These are phyloP conservation scores for Lasiodiplodia gonubiensis DNA, from an alignment of 2,329 filamentous ascomycete genomes.

Conservation along the genomic window DNA sequence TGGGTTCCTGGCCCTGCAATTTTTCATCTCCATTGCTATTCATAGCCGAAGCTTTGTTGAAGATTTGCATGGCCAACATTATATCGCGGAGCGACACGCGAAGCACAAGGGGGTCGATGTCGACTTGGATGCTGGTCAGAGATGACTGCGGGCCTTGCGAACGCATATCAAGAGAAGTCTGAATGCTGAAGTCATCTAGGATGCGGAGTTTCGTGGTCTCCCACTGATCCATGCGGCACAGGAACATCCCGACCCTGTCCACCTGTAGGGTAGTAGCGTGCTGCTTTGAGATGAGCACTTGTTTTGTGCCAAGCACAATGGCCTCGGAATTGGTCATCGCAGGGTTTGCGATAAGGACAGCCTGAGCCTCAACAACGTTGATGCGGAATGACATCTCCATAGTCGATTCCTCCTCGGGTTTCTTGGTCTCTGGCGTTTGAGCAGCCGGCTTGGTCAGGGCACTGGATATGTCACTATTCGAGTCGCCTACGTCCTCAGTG, in stretches of 20 bases:
- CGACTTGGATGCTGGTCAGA: slow-evolving; percentile 79
- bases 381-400: slow-evolving; percentile 87
- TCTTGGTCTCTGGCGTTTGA: slow-evolving; percentile 36
- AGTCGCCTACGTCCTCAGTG: slow-evolving; percentile 42
- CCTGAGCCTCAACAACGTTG: slow-evolving; percentile 93
- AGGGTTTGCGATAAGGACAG: slow-evolving; percentile 95
- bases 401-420: slow-evolving; percentile 44
- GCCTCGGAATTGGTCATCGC: slow-evolving; percentile 89
- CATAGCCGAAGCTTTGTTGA: slow-evolving; percentile 87
- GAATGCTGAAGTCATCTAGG: slow-evolving; percentile 93
- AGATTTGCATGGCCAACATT: slow-evolving; percentile 87
- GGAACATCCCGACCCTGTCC: slow-evolving; percentile 94
- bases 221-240: slow-evolving; percentile 98
- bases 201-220: slow-evolving; percentile 89
- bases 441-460: slow-evolving; percentile 36
- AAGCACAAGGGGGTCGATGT: slow-evolving; percentile 89
- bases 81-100: slow-evolving; percentile 93
- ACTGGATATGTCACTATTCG: slow-evolving; percentile 44
- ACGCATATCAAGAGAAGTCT: slow-evolving; percentile 81
- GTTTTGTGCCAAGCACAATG: slow-evolving; percentile 92
- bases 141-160: slow-evolving; percentile 64
- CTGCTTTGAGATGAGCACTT: slow-evolving; percentile 90
- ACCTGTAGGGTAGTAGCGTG: slow-evolving; percentile 93
- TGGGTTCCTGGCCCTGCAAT: slow-evolving; percentile 58
- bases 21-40: slow-evolving; percentile 60